Percentiles rank a stretch among this genome's conserved stretches.
These are phyloP conservation scores for Arabidopsis suecica DNA, from an alignment of 345 rosid genomes.

Conservation along the genomic window DNA sequence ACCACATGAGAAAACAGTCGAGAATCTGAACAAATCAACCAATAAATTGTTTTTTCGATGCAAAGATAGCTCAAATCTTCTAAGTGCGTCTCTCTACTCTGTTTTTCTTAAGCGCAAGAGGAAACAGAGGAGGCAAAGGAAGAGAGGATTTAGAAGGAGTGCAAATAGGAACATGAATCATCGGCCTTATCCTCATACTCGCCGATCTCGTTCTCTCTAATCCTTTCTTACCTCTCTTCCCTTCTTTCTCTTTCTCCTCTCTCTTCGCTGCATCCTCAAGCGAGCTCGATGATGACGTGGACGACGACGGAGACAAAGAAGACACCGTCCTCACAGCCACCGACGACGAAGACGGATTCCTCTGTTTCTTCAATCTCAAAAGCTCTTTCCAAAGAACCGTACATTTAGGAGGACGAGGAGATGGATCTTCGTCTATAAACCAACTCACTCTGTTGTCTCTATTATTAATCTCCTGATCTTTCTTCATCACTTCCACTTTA, in stretches of 20 bases:
- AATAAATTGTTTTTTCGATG: neutral
- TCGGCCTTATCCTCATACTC: conserved; percentile 75
- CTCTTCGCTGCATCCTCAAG: conserved; percentile 49
- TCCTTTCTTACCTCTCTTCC: conserved; percentile 74
- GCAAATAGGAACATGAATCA: conserved; percentile 82
- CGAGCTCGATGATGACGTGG: conserved; percentile 75
- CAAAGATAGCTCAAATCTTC: neutral
- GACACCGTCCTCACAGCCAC: conserved; percentile 33
- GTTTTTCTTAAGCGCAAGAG: conserved; percentile 57
- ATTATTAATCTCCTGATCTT: conserved; percentile 49
- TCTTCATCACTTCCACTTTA: conserved; percentile 37
- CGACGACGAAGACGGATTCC: conserved; percentile 43
- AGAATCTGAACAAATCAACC: conserved; percentile 36
- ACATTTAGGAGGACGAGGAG: conserved; percentile 98
- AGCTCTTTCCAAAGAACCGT: conserved; percentile 96
- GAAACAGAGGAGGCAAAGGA: conserved; percentile 71
- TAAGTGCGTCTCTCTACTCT: conserved; percentile 59
- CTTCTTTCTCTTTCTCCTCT: conserved; percentile 47
- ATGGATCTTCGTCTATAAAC: conserved; percentile 94
- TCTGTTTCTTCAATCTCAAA: conserved; percentile 82
- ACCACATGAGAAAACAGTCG: conserved; percentile 9
- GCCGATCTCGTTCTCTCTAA: conserved; percentile 80
- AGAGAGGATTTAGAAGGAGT: conserved; percentile 59
- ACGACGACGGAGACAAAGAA: conserved; percentile 66
- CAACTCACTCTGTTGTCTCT: conserved; percentile 55